These are phyloP conservation scores for Kluyveromyces nonfermentans DNA, from an alignment of 805 yeast species.

Conservation along the genomic window DNA sequence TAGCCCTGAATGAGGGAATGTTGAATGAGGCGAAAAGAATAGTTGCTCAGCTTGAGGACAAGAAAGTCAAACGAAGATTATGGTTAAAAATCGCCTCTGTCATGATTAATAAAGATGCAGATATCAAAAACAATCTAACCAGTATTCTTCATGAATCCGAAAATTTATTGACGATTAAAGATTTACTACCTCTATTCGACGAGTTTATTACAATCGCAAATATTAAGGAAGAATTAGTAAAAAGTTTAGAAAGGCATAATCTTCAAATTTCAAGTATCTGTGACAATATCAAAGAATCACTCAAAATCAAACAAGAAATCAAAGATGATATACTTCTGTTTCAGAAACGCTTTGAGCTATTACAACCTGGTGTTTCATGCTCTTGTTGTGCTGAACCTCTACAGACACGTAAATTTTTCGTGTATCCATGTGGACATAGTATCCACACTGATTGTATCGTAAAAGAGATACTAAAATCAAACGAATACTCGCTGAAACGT, in stretches of 20 bases:
- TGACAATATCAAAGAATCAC: slow-evolving; percentile 66
- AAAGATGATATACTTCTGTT: slow-evolving; percentile 46
- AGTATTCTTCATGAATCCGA: slow-evolving; percentile 35
- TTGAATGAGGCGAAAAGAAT: slow-evolving; percentile 20
- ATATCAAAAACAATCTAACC: slow-evolving; percentile 28
- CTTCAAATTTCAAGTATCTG: slow-evolving; percentile 54
- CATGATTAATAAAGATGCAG: slow-evolving; percentile 23
- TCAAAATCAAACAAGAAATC: slow-evolving; percentile 50
- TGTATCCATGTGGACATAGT: slow-evolving; percentile 85
- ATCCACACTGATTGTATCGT: slow-evolving; percentile 87
- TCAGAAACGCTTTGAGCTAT: slow-evolving; percentile 47
- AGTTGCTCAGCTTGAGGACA: slow-evolving; percentile 28
- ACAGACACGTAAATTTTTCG: slow-evolving; percentile 61
- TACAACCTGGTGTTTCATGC: slow-evolving; percentile 84
- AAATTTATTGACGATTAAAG: slow-evolving; percentile 58
- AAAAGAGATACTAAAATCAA: slow-evolving; percentile 46
- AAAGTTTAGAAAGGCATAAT: slow-evolving; percentile 68
- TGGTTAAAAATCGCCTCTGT: slow-evolving; percentile 54
- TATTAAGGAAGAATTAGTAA: slow-evolving; percentile 74
- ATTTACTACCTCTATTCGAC: slow-evolving; percentile 75
- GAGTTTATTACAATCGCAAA: slow-evolving; percentile 74
- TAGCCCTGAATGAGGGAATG: slow-evolving; percentile 56
- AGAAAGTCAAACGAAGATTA: slow-evolving; percentile 50
- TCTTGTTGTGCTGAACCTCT: slow-evolving; percentile 59
- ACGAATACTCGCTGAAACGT: slow-evolving; percentile 58